Evolutionary conservation across 176 grass and related monocot genomes (phyloP).

Genomic region (Dendrocalamus sinicus): DNA sequence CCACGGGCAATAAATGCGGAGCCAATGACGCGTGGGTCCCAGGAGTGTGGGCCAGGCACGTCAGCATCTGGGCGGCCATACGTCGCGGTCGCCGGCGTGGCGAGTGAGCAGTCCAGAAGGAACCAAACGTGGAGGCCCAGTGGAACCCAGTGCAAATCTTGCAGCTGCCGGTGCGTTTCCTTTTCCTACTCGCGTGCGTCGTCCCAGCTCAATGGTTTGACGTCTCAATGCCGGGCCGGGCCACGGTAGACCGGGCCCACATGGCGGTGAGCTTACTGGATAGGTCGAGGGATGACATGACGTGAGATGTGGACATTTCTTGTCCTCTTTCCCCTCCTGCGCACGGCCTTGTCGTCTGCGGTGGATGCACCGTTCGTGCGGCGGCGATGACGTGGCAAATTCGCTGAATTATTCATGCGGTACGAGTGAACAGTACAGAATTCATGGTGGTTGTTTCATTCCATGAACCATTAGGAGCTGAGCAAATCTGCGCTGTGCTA

Average conservation of each 20-base stretch:
- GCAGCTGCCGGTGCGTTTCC: background rate
- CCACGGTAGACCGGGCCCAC: accelerated
- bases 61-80: background rate
- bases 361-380: slow-evolving; percentile 3
- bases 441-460: too few relatives aligned
- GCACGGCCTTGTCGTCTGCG: slow-evolving; percentile 7
- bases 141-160: slow-evolving; percentile 8
- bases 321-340: background rate
- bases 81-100: background rate
- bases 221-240: background rate
- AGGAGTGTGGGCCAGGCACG: accelerated
- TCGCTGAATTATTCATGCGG: background rate
- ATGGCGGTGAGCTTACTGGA: background rate
- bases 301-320: background rate
- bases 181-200: background rate
- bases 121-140: background rate
- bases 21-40: background rate
- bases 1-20: background rate
- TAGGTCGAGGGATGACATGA: background rate
- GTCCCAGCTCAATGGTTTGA: background rate
- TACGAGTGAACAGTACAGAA: background rate
- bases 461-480: too few relatives aligned
- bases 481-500: too few relatives aligned
- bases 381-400: slow-evolving; percentile 23
- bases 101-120: background rate